Base-by-base conservation (phyloP, 2,329 filamentous ascomycete species). In the Colletotrichum spaethianum region DNA sequence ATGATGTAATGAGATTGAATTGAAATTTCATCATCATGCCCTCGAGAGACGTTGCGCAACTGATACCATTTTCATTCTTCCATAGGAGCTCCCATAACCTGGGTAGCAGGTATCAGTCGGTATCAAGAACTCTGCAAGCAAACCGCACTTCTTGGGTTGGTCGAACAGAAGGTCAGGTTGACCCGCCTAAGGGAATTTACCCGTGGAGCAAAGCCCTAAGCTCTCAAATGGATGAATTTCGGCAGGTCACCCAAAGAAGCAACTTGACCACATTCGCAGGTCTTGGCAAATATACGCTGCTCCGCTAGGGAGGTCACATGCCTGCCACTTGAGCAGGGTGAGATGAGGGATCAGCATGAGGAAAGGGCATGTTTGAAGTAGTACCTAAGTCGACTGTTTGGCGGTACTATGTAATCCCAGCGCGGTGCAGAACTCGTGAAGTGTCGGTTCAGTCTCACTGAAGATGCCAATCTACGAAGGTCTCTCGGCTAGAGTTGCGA, bases 271-370 rank as follows among this genome's bases (percentile, higher is more conserved):
- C 36, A 57, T 48, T 57, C 2, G 33, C 40, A 42, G 16, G 20
- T 56, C 50, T 57, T 64, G 26, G 60, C 52, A 42, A n/a, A 42
- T 52, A 33, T 40, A 28, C 48, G 23, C 28, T 31, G n/a, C 31
- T 28, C 31, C 18, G 3, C 31, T 33, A 23, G 12, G 3, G 11
- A 31, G 40, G 33, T 56, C 23, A 59, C 33, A 52, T 64, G 60
- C 18, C 31, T 36, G 40, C 18, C 52, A 42, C 59, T 38, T 55
- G 57, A 7, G 28, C 11, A 28, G 31, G 16, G 9, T 26, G 36
- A 63, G 23, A 46, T n/a, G 31, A 31, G 31, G 28, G 40, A 57
- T 57, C 42, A 33, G 42, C 14, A 14, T 18, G 61, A 36, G 20
- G 36, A 65, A 31, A 38, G 40, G 28, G 62, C 33, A 33, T 52